These are phyloP conservation scores for Elongisporangium prolatum DNA, from an alignment of 352 stramenopile species.

Conservation along the genomic window DNA sequence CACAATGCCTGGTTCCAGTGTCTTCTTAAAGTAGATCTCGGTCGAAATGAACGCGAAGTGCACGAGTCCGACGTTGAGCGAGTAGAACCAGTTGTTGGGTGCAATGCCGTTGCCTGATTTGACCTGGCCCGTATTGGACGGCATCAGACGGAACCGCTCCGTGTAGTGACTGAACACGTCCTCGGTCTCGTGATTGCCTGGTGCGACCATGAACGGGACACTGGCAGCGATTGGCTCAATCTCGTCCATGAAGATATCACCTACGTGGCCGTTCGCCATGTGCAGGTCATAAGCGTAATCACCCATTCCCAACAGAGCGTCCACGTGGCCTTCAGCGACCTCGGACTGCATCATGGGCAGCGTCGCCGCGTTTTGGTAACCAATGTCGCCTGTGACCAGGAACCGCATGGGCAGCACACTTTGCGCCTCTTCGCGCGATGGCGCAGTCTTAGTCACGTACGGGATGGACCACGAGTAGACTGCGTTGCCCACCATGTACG, in stretches of 20 bases:
- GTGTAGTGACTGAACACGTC: conserved; percentile 84
- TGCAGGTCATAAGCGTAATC: conserved; percentile 90
- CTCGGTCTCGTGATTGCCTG: conserved; percentile 90
- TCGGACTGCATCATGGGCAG: conserved; percentile 87
- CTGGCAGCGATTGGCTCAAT: conserved; percentile 80
- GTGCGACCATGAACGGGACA: conserved; percentile 88
- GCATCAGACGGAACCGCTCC: conserved; percentile 82
- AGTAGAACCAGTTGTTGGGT: conserved; percentile 90
- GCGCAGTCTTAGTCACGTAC: conserved; percentile 71
- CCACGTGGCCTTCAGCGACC: conserved; percentile 65
- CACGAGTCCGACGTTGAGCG: conserved; percentile 80
- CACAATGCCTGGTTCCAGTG: conserved; percentile 36
- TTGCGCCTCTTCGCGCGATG: conserved; percentile 22
- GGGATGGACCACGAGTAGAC: conserved; percentile 79
- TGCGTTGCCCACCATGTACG: conserved; percentile 78
- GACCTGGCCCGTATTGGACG: conserved; percentile 61
- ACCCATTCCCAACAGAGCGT: conserved; percentile 82
- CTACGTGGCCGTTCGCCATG: conserved; percentile 67
- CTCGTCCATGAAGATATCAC: conserved; percentile 89
- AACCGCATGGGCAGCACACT: conserved; percentile 47
- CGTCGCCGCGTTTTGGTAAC: conserved; percentile 86
- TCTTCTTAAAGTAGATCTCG: conserved; percentile 87
- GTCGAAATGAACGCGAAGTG: conserved; percentile 86
- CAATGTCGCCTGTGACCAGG: conserved; percentile 83
- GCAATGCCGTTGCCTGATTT: conserved; percentile 43